Percentiles rank a stretch among this genome's conserved stretches.
Evolutionary conservation across 164 flowering plant genomes (phyloP).

Genomic region (Sextonia rubra): DNA sequence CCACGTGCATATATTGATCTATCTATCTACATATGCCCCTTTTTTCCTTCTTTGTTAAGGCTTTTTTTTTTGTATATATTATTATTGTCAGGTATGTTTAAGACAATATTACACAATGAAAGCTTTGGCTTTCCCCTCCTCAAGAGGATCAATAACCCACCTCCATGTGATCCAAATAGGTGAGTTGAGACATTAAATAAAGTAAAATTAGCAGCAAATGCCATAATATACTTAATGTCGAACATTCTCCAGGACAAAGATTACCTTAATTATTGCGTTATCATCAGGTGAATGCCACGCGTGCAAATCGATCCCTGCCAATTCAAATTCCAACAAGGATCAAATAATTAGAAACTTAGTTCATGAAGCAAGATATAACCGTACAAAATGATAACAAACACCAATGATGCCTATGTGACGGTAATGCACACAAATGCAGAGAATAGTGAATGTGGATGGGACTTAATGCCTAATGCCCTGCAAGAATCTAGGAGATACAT

Average conservation of each 20-base stretch:
- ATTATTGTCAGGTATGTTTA: neutral
- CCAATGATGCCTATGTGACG: neutral
- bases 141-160: neutral
- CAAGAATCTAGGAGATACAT: no score
- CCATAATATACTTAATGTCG: neutral
- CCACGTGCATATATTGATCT: no score
- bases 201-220: neutral
- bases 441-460: no score
- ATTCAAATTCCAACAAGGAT: conserved; percentile 13
- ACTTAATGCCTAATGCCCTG: no score
- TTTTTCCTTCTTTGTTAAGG: no score
- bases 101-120: neutral
- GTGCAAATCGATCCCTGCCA: conserved; percentile 53
- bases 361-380: neutral
- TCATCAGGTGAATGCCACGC: conserved; percentile 39
- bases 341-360: conserved; percentile 1
- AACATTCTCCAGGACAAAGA: neutral
- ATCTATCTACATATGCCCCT: no score
- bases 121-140: neutral
- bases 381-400: conserved; percentile 1
- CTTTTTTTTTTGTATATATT: no score
- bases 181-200: neutral
- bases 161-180: neutral
- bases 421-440: no score
- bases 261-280: conserved; percentile 80